Evolutionary conservation across 192 early-diverging fungal species (phyloP).

Genomic region (Gamsiella multidivaricata): DNA sequence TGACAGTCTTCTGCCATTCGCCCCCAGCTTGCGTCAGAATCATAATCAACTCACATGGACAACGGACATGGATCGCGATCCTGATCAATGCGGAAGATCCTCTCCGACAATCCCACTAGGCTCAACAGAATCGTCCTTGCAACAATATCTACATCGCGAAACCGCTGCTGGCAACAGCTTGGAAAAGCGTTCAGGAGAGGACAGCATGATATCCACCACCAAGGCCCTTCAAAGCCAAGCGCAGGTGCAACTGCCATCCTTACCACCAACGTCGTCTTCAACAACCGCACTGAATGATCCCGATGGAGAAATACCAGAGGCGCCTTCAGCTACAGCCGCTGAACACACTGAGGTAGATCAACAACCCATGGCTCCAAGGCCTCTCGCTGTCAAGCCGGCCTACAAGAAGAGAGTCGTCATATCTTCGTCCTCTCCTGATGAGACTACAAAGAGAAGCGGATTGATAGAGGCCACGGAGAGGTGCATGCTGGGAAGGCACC

Average conservation of each 20-base stretch:
- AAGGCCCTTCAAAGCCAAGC: too few relatives aligned
- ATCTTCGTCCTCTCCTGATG: slow-evolving; percentile 6
- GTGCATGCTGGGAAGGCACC: background rate
- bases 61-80: too few relatives aligned
- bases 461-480: slow-evolving; percentile 7
- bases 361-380: background rate
- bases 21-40: too few relatives aligned
- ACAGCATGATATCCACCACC: too few relatives aligned
- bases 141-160: too few relatives aligned
- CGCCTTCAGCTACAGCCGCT: background rate
- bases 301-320: background rate
- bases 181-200: too few relatives aligned
- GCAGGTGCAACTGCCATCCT: background rate
- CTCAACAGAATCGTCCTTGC: too few relatives aligned
- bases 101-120: too few relatives aligned
- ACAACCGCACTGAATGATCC: background rate
- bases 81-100: too few relatives aligned
- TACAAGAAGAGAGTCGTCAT: slow-evolving; percentile 21
- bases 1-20: too few relatives aligned
- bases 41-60: too few relatives aligned
- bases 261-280: slow-evolving; percentile 3
- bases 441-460: slow-evolving; percentile 17
- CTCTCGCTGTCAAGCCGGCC: slow-evolving; percentile 21
- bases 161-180: too few relatives aligned
- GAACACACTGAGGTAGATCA: background rate